A percentile compares a stretch with the other conserved stretches of the same genome.
phyloP scores from a whole-genome alignment of 2,329 filamentous ascomycete genomes.

The Chaetomiaceae sp. region DNA sequence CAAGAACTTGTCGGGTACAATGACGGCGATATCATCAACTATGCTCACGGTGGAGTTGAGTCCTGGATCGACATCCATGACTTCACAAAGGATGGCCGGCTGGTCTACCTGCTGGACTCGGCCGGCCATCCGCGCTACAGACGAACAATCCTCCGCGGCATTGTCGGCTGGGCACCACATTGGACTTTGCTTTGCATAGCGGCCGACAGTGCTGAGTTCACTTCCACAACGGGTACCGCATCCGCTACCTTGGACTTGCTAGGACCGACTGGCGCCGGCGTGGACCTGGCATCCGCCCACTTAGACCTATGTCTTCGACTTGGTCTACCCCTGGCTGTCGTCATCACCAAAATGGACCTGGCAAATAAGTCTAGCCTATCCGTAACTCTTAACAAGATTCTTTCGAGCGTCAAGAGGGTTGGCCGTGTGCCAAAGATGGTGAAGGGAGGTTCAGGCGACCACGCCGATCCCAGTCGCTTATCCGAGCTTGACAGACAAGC shows the following conservation, averaged over 20 bases:
- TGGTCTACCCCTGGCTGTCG: conserved; percentile 69
- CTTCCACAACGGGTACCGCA: conserved; percentile 39
- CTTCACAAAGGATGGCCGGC: conserved; percentile 63
- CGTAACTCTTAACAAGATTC: conserved; percentile 65
- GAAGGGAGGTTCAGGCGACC: conserved; percentile 47
- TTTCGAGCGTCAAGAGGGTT: conserved; percentile 72
- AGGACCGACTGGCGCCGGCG: conserved; percentile 49
- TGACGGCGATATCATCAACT: conserved; percentile 64
- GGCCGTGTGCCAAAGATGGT: conserved; percentile 72
- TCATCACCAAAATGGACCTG: conserved; percentile 88
- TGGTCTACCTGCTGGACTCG: conserved; percentile 88
- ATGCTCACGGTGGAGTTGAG: conserved; percentile 77
- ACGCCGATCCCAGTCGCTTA: conserved; percentile 53
- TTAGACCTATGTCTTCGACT: conserved; percentile 81
- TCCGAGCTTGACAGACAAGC: conserved; percentile 53
- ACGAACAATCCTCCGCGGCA: conserved; percentile 78
- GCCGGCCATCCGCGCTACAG: conserved; percentile 87
- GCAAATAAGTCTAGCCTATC: conserved; percentile 69
- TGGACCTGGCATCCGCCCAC: conserved; percentile 74
- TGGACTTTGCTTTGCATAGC: conserved; percentile 88
- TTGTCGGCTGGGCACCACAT: conserved; percentile 95
- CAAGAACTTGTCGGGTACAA: conserved; percentile 90
- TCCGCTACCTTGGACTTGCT: conserved; percentile 49
- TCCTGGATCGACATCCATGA: conserved; percentile 95
- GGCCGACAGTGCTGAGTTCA: conserved; percentile 63